phyloP scores from a whole-genome alignment of 768 basidiomycete species.

The Boletus rex-veris region DNA sequence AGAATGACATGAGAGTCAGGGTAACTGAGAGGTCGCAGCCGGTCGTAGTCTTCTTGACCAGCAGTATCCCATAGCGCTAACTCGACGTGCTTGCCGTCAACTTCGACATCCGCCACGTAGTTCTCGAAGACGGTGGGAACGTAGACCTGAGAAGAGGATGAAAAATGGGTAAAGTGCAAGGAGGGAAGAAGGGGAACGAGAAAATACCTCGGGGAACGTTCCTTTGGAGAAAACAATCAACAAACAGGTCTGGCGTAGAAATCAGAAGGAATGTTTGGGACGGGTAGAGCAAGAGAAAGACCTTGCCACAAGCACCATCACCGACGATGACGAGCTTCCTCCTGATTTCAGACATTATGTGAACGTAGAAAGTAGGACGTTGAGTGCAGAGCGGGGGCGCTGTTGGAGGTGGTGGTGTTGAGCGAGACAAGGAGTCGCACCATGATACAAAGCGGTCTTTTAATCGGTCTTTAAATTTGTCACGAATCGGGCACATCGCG shows the following conservation, averaged over 20 bases:
- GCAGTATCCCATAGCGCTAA: constrained; percentile 99
- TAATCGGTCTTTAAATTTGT: constrained; percentile 32
- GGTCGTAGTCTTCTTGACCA: constrained; percentile 99
- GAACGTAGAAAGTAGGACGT: constrained; percentile 34
- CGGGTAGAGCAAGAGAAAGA: constrained; percentile 26
- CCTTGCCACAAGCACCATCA: constrained; percentile 97
- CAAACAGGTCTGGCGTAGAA: constrained; percentile 67
- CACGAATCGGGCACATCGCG: constrained; percentile 13
- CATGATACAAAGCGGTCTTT: constrained; percentile 36
- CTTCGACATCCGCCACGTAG: constrained; percentile 98
- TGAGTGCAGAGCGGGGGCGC: constrained; percentile 34
- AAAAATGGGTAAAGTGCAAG: background rate
- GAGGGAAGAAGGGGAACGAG: background rate
- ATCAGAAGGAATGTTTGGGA: constrained; percentile 17
- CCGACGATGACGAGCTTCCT: constrained; percentile 99
- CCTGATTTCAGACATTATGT: constrained; percentile 91
- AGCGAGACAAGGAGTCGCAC: constrained; percentile 38
- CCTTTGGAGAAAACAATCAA: constrained; percentile 97
- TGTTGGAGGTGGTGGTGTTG: constrained; percentile 37
- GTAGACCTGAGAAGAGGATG: constrained; percentile 66
- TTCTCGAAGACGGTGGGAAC: constrained; percentile 99
- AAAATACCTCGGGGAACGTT: constrained; percentile 84
- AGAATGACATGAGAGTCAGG: constrained; percentile 99
- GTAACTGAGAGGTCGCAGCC: constrained; percentile 95
- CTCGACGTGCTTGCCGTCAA: constrained; percentile 98